These are phyloP conservation scores for Candida quercuum DNA, from an alignment of 805 yeast genomes.

Conservation along the genomic window DNA sequence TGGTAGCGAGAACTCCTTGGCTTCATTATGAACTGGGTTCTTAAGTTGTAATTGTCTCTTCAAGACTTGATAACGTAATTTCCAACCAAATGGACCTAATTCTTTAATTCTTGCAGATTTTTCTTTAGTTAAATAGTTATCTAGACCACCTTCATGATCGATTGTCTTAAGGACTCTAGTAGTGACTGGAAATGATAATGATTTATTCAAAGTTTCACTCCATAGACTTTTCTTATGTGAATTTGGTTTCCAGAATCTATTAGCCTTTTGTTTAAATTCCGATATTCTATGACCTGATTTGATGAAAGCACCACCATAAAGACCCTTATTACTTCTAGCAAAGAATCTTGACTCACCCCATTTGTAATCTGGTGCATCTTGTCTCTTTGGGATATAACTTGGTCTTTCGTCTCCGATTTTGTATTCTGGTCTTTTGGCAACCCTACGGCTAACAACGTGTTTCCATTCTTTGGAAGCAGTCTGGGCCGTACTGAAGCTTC, in stretches of 20 bases:
- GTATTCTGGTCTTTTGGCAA: conserved; percentile 37
- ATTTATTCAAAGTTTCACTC: conserved; percentile 68
- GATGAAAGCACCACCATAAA: conserved; percentile 84
- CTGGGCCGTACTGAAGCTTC: conserved; percentile 15
- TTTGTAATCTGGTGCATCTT: conserved; percentile 57
- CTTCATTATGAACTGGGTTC: conserved; percentile 33
- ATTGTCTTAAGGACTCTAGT: conserved; percentile 83
- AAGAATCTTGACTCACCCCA: conserved; percentile 75
- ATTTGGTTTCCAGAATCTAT: conserved; percentile 80
- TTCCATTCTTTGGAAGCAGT: conserved; percentile 30
- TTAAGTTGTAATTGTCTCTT: conserved; percentile 34
- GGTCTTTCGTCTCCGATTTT: conserved; percentile 53
- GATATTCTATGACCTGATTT: conserved; percentile 74
- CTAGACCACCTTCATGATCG: conserved; percentile 92
- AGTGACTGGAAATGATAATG: conserved; percentile 55
- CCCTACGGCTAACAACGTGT: conserved; percentile 42
- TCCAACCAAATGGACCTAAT: conserved; percentile 91
- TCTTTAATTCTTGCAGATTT: conserved; percentile 88
- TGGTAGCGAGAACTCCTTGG: conserved; percentile 27
- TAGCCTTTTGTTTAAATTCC: conserved; percentile 67
- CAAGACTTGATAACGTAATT: conserved; percentile 70
- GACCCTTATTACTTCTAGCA: conserved; percentile 82
- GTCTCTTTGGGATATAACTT: conserved; percentile 37
- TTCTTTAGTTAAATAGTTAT: conserved; percentile 80
- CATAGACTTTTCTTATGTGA: conserved; percentile 70